A percentile compares a stretch with the other conserved stretches of the same genome.
phyloP scores from a whole-genome alignment of 2,329 filamentous ascomycete species.

The Ceratocystis lukuohia region DNA sequence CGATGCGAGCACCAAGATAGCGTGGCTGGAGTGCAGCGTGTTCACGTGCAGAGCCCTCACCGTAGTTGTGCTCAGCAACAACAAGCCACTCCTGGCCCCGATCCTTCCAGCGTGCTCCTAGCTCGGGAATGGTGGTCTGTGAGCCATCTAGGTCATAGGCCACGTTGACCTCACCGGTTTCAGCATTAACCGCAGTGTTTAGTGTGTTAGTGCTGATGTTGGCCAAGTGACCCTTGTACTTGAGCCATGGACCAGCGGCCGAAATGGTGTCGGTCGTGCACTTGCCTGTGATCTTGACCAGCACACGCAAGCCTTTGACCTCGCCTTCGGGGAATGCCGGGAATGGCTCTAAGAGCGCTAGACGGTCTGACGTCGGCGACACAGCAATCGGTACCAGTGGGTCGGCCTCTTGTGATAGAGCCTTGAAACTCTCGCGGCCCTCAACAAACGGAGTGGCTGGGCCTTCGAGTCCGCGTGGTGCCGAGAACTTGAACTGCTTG shows the following conservation, averaged over 20 bases:
- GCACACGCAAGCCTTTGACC: constrained; percentile 63
- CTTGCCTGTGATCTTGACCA: constrained; percentile 94
- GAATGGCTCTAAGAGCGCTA: constrained; percentile 87
- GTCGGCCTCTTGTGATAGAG: constrained; percentile 59
- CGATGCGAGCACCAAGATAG: constrained; percentile 75
- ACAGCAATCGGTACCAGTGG: constrained; percentile 60
- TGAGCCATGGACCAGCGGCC: constrained; percentile 90
- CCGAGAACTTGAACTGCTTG: constrained; percentile 68
- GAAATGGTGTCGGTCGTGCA: constrained; percentile 99
- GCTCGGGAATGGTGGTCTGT: constrained; percentile 67
- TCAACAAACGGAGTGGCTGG: constrained; percentile 55
- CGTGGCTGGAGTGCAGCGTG: constrained; percentile 82
- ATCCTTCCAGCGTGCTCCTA: constrained; percentile 71
- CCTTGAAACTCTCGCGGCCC: constrained; percentile 61
- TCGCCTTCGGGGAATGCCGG: constrained; percentile 65
- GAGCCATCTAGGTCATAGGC: constrained; percentile 77
- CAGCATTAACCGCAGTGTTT: constrained; percentile 85
- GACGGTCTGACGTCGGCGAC: constrained; percentile 73
- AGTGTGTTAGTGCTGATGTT: constrained; percentile 97
- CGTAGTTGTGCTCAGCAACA: constrained; percentile 95
- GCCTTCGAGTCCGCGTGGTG: constrained; percentile 57
- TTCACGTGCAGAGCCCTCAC: constrained; percentile 77
- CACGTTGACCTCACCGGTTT: constrained; percentile 81
- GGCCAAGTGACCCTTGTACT: constrained; percentile 97
- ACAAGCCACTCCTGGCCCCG: constrained; percentile 73